These are phyloP conservation scores for Hirsutella rhossiliensis DNA, from an alignment of 2,329 filamentous ascomycete species.

Conservation along the genomic window DNA sequence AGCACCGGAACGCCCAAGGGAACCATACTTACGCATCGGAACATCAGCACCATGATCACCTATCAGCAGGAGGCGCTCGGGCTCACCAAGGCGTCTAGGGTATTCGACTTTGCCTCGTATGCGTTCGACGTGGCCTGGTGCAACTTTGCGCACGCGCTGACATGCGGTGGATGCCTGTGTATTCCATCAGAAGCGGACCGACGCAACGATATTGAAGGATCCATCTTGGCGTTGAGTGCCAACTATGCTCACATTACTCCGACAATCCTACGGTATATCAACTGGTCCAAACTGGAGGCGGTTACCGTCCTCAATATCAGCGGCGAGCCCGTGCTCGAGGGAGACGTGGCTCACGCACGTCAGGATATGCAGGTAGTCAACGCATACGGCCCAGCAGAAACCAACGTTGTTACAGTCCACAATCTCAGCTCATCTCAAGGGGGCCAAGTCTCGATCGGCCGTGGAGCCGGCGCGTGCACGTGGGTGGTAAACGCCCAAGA, in stretches of 20 bases:
- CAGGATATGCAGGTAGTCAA: conserved; percentile 2
- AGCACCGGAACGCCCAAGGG: no score
- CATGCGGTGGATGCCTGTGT: conserved; percentile 33
- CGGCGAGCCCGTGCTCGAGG: conserved; percentile 25
- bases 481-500: conserved; percentile 16
- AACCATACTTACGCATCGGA: not conserved
- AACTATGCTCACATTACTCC: conserved; percentile 35
- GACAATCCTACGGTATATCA: conserved; percentile 29
- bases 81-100: conserved; percentile 15
- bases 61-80: not conserved
- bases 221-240: conserved; percentile 4
- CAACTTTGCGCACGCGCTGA: conserved; percentile 20
- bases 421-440: not conserved
- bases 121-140: conserved; percentile 36
- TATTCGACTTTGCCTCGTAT: conserved; percentile 27
- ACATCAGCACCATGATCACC: not conserved
- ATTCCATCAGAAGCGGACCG: conserved; percentile 40
- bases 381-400: conserved; percentile 8
- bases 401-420: conserved; percentile 2
- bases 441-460: not conserved
- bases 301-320: conserved; percentile 27
- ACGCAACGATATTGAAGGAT: conserved; percentile 29
- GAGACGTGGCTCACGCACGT: not conserved
- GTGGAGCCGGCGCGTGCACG: conserved; percentile 3
- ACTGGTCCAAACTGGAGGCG: conserved; percentile 24